Conservation (phyloP, 2,329 filamentous ascomycete genomes). For the Microsporum canis region DNA sequence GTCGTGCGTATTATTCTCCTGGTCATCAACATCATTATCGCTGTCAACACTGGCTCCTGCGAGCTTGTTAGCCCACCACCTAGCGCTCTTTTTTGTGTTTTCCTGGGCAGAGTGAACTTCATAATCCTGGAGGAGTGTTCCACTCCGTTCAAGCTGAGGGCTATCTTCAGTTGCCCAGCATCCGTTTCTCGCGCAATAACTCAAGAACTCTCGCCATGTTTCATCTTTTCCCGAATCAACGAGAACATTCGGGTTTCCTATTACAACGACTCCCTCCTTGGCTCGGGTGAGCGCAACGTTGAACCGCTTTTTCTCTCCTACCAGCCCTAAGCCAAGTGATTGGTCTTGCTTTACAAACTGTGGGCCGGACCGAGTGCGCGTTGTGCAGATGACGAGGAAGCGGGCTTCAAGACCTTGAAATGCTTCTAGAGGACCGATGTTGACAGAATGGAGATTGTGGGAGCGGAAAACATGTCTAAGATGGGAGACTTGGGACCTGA, state of each 20-base stretch:
- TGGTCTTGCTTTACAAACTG: conserved; percentile 17
- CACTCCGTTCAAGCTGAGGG: neutral
- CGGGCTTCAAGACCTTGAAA: conserved; percentile 37
- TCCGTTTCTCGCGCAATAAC: conserved; percentile 31
- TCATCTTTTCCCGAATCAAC: conserved; percentile 21
- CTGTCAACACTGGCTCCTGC: conserved; percentile 3
- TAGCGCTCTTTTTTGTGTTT: neutral
- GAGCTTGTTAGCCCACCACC: conserved; percentile 3
- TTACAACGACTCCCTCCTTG: conserved; percentile 33
- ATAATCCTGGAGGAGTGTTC: neutral
- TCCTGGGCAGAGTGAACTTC: neutral
- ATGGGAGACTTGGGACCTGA: conserved; percentile 34
- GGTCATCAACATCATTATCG: conserved; percentile 5
- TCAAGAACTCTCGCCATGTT: conserved; percentile 29
- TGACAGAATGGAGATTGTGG: conserved; percentile 27
- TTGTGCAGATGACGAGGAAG: conserved; percentile 37
- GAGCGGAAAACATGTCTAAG: conserved; percentile 29
- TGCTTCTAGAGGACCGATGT: conserved; percentile 37
- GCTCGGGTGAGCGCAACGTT: conserved; percentile 38
- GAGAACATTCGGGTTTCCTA: conserved; percentile 32
- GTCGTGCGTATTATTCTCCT: neutral
- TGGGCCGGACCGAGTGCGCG: conserved; percentile 20
- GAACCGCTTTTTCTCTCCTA: conserved; percentile 30
- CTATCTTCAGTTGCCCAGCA: conserved; percentile 20
- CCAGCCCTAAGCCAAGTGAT: conserved; percentile 23